A percentile compares a stretch with the other conserved stretches of the same genome.
These are phyloP conservation scores for Ceratocystis lukuohia DNA, from an alignment of 2,329 filamentous ascomycete genomes.

Conservation along the genomic window DNA sequence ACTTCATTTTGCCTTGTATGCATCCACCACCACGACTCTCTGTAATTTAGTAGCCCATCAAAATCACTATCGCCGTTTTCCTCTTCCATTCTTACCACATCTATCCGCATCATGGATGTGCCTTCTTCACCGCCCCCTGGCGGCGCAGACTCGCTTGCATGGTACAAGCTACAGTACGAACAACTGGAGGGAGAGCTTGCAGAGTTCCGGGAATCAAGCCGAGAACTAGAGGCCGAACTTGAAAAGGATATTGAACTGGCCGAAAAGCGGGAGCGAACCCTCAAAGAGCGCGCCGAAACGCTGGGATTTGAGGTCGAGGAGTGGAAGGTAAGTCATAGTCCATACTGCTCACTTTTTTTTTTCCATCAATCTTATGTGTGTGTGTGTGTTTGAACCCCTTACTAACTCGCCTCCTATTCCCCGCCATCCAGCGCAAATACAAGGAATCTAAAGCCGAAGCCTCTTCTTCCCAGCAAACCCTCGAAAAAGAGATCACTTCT, in stretches of 20 bases:
- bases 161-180: conserved; percentile 95
- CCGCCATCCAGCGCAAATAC: conserved; percentile 64
- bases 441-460: conserved; percentile 87
- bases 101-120: conserved; percentile 39
- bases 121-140: conserved; percentile 49
- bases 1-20: conserved; percentile 8
- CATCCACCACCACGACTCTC: conserved; percentile 6
- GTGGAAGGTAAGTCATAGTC: conserved; percentile 69
- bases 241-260: conserved; percentile 93
- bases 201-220: conserved; percentile 88
- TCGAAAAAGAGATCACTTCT: conserved; percentile 92
- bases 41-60: conserved; percentile 3
- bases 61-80: neutral
- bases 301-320: conserved; percentile 86
- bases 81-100: neutral
- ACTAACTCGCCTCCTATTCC: conserved; percentile 4
- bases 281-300: conserved; percentile 77
- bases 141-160: conserved; percentile 65
- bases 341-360: neutral
- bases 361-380: neutral
- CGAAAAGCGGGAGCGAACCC: conserved; percentile 75
- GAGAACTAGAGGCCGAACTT: conserved; percentile 83
- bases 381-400: conserved; percentile 9
- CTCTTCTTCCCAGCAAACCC: conserved; percentile 63
- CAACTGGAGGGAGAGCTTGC: conserved; percentile 79